phyloP scores from a whole-genome alignment of 1,284 basidiomycete genomes.

The Austroboletus novae-zelandiae region DNA sequence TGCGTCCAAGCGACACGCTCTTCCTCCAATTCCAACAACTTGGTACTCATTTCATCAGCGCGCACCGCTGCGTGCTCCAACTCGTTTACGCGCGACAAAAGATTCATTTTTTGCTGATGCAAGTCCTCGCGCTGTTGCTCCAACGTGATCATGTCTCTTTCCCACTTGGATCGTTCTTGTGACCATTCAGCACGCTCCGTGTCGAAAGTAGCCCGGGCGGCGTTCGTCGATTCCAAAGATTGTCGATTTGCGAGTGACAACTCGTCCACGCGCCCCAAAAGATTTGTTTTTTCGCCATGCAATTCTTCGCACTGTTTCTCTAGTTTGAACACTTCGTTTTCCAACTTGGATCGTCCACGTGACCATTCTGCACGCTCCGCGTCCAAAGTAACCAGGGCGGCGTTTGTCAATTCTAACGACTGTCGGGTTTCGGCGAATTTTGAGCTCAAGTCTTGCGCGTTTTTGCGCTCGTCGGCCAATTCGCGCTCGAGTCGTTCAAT shows the following conservation, averaged over 20 bases:
- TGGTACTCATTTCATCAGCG: conserved; percentile 12
- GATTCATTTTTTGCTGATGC: conserved; percentile 15
- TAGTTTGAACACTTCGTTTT: conserved; percentile 14
- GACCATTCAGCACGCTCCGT: conserved; percentile 28
- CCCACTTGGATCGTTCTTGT: conserved; percentile 26
- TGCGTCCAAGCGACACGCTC: conserved; percentile 22
- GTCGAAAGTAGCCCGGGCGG: conserved; percentile 20
- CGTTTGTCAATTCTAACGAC: conserved; percentile 15
- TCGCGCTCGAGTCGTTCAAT: conserved; percentile 34
- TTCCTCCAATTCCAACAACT: conserved; percentile 15
- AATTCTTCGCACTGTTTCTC: conserved; percentile 14
- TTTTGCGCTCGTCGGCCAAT: conserved; percentile 17
- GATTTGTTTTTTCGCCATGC: conserved; percentile 14
- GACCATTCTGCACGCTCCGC: conserved; percentile 27
- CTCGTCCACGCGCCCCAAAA: conserved; percentile 21
- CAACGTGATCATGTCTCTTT: conserved; percentile 14
- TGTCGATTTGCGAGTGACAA: conserved; percentile 4
- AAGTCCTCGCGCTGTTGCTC: conserved; percentile 12
- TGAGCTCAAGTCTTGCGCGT: not conserved
- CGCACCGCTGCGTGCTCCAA: conserved; percentile 5
- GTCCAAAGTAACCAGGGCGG: conserved; percentile 21
- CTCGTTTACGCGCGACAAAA: conserved; percentile 21
- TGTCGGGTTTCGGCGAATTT: conserved; percentile 12
- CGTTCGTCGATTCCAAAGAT: conserved; percentile 14
- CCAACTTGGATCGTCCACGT: conserved; percentile 25